These are phyloP conservation scores for Pythium graminicola DNA, from an alignment of 352 stramenopile species.

Conservation along the genomic window DNA sequence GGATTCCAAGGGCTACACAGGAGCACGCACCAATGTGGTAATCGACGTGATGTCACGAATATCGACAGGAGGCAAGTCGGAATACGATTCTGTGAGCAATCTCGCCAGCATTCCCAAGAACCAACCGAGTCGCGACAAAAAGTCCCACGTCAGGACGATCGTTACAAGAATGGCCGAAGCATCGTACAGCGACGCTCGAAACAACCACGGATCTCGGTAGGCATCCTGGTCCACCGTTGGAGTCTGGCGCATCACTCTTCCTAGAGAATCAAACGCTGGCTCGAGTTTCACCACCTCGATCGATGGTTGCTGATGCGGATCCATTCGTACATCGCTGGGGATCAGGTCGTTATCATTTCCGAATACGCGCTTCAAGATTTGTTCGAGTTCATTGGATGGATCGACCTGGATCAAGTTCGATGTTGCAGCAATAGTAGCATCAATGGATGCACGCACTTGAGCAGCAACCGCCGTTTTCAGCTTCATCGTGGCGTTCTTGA, in stretches of 20 bases:
- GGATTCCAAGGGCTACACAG: background rate
- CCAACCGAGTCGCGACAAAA: constrained; percentile 11
- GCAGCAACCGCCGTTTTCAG: background rate
- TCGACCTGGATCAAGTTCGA: background rate
- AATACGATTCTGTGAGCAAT: constrained; percentile 60
- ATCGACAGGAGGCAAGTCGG: constrained; percentile 42
- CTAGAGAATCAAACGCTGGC: constrained; percentile 1
- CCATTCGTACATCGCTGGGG: background rate
- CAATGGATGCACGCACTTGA: background rate
- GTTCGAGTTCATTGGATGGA: background rate
- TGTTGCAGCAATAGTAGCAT: background rate
- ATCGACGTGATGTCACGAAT: constrained; percentile 45
- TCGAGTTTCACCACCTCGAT: background rate
- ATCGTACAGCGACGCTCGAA: constrained; percentile 16
- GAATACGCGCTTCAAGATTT: background rate
- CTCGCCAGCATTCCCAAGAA: constrained; percentile 19
- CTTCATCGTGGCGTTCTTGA: background rate
- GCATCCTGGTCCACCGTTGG: background rate
- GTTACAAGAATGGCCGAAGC: constrained; percentile 2
- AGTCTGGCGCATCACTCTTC: background rate
- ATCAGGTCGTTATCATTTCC: background rate
- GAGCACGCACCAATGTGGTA: constrained; percentile 16
- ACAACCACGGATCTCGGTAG: background rate
- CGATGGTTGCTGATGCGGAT: background rate
- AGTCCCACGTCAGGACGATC: constrained; percentile 16